Evolutionary conservation across 2,329 filamentous ascomycete species (phyloP), one percentile per base, ranked within the genome.

Genomic region (Botrytis hyacinthi): DNA sequence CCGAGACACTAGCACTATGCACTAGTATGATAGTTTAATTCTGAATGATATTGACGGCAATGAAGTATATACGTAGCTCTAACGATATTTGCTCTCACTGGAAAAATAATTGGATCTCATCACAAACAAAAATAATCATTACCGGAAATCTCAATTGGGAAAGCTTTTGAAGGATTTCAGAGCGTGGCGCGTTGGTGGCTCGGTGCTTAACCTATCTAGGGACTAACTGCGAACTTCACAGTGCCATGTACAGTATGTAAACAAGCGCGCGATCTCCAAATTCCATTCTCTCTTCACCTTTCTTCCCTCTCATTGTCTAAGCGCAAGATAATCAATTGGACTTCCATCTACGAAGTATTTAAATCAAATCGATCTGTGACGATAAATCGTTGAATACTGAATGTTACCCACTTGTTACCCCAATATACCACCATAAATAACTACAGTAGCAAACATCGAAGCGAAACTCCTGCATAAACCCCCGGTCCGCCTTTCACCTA

Each of bases 401-500:
- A n/a, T 20, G 26, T 44, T n/a, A n/a, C 35, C 37, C 35, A 57
- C n/a, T 57, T 57, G n/a, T 57, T 57, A 57, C 51, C 51, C 51
- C 51, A 57, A 57, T 29, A 54, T 29, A 51, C 22, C 40, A 37
- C 60, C 37, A n/a, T n/a, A 42, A 26, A 42, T 9, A 26, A n/a
- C 26, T 10, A 42, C 46, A 26, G 22, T 18, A 63, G 37, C 61
- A 63, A 63, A 63, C 61, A 63, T 20, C 40, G 61, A 63, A 63
- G 61, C 61, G 61, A 63, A 63, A 18, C 37, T 42, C 61, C 61
- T 44, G 35, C 35, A 37, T 61, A 62, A 63, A 63, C 7, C n/a
- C 61, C 66, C 26, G 51, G 66, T 48, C 48, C 32, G 37, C 37
- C 54, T 22, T 67, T 72, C 70, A 67, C 70, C 70, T 37, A 72